phyloP scores from a whole-genome alignment of 331 rosid species.

The Spiraea crenata region DNA sequence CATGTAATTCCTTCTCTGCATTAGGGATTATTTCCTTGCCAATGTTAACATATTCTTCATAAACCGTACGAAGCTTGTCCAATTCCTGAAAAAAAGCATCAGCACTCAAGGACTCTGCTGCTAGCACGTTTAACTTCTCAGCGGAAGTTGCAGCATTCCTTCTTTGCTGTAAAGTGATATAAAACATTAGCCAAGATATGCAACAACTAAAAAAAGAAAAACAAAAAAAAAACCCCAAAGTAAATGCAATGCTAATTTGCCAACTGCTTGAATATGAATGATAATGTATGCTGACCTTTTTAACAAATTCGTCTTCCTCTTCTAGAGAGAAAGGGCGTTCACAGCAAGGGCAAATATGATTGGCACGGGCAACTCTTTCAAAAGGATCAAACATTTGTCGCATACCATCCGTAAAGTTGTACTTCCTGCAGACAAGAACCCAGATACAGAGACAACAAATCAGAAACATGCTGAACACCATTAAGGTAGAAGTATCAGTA shows the following conservation, averaged over 20 bases:
- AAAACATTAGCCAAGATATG: slow-evolving; percentile 22
- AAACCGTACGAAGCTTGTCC: slow-evolving; percentile 81
- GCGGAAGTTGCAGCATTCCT: slow-evolving; percentile 78
- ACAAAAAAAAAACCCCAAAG: too few relatives aligned
- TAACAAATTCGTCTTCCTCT: slow-evolving; percentile 93
- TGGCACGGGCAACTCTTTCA: slow-evolving; percentile 90
- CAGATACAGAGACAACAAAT: slow-evolving; percentile 36
- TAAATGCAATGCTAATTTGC: background rate
- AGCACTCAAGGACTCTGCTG: slow-evolving; percentile 59
- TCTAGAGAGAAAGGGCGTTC: slow-evolving; percentile 83
- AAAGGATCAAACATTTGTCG: slow-evolving; percentile 94
- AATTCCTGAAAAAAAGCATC: slow-evolving; percentile 84
- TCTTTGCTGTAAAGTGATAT: slow-evolving; percentile 68
- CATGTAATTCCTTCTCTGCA: slow-evolving; percentile 63
- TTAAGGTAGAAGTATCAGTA: slow-evolving; percentile 12
- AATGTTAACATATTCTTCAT: slow-evolving; percentile 81
- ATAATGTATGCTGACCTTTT: slow-evolving; percentile 58
- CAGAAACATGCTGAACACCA: slow-evolving; percentile 8
- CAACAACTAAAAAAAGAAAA: slow-evolving; percentile 14
- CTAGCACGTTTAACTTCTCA: slow-evolving; percentile 73
- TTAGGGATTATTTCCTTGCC: slow-evolving; percentile 74
- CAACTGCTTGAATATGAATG: slow-evolving; percentile 6
- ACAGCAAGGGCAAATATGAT: slow-evolving; percentile 95
- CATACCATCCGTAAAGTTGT: slow-evolving; percentile 91
- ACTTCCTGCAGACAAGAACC: slow-evolving; percentile 63